These are phyloP conservation scores for Lipomyces spencermartinsiae DNA, from an alignment of 805 yeast species.

Conservation along the genomic window DNA sequence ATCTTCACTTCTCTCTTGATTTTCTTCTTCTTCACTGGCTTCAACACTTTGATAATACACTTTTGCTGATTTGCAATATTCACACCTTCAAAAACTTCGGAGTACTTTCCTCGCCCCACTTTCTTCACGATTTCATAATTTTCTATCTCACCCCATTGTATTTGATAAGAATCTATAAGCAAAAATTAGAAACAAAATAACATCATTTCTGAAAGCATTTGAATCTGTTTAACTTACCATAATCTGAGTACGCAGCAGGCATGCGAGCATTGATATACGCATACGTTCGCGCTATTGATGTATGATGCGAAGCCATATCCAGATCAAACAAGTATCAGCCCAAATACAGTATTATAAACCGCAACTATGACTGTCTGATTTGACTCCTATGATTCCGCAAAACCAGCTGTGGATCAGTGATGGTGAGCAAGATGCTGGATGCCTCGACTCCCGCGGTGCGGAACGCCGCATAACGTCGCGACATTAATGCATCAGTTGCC, in stretches of 20 bases:
- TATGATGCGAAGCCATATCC: slow-evolving; percentile 2
- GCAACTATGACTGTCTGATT: background rate
- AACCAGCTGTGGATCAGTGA: background rate
- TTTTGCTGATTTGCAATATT: slow-evolving; percentile 65
- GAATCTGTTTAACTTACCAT: slow-evolving; percentile 50
- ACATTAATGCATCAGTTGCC: background rate
- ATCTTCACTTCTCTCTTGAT: slow-evolving; percentile 89
- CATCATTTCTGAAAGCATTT: background rate
- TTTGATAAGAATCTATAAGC: slow-evolving; percentile 54
- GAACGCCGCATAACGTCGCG: background rate
- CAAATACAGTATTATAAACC: background rate
- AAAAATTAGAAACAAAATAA: slow-evolving; percentile 10
- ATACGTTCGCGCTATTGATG: slow-evolving; percentile 66
- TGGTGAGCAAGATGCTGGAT: background rate
- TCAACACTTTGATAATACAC: slow-evolving; percentile 86
- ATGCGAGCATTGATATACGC: slow-evolving; percentile 72
- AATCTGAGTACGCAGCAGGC: slow-evolving; percentile 84
- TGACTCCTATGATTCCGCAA: background rate
- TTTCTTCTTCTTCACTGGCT: slow-evolving; percentile 92
- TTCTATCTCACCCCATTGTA: slow-evolving; percentile 65
- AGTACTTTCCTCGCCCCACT: slow-evolving; percentile 91
- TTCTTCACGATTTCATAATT: slow-evolving; percentile 80
- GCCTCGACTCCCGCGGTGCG: background rate
- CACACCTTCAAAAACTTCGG: slow-evolving; percentile 91
- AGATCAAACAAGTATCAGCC: background rate